A percentile compares a stretch with the other conserved stretches of the same genome.
Evolutionary conservation across 1,139 yeast species (phyloP).

Genomic region (Debaryomyces udenii): DNA sequence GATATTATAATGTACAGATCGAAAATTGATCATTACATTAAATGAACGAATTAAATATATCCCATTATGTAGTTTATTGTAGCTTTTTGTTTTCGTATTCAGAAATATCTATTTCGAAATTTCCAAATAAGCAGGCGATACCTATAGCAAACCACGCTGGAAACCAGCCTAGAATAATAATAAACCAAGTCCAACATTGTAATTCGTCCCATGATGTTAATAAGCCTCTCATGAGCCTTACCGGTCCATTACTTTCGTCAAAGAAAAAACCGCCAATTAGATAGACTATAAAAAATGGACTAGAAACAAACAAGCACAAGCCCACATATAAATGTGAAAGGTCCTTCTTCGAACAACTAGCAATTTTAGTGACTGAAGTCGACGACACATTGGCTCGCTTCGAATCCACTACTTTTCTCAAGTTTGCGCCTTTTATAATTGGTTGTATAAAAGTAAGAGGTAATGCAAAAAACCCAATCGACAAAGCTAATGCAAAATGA

Average conservation of each 20-base stretch:
- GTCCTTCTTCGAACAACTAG: neutral
- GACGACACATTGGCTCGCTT: slow-evolving; percentile 3
- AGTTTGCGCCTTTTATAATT: slow-evolving; percentile 22
- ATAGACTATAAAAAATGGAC: slow-evolving; percentile 54
- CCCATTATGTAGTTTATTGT: slow-evolving; percentile 4
- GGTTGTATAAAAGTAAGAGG: slow-evolving; percentile 73
- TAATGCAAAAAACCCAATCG: slow-evolving; percentile 65
- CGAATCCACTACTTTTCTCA: neutral
- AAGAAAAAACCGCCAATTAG: slow-evolving; percentile 35
- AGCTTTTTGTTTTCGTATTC: slow-evolving; percentile 14
- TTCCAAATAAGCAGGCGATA: slow-evolving; percentile 33
- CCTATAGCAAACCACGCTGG: slow-evolving; percentile 75
- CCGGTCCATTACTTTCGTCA: slow-evolving; percentile 34
- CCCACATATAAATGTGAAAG: slow-evolving; percentile 29
- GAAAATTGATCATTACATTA: too few species aligned
- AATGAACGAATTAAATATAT: too few species aligned
- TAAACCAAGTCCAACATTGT: slow-evolving; percentile 88
- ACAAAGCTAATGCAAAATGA: slow-evolving; percentile 79
- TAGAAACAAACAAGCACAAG: slow-evolving; percentile 47
- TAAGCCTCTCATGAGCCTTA: slow-evolving; percentile 50
- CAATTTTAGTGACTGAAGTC: neutral
- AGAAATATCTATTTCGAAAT: slow-evolving; percentile 20
- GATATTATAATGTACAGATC: too few species aligned
- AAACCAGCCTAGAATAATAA: slow-evolving; percentile 74
- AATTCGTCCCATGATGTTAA: slow-evolving; percentile 67